Evolutionary conservation across 305 asterid genomes (phyloP).

Genomic region (Fraxinus sp.): DNA sequence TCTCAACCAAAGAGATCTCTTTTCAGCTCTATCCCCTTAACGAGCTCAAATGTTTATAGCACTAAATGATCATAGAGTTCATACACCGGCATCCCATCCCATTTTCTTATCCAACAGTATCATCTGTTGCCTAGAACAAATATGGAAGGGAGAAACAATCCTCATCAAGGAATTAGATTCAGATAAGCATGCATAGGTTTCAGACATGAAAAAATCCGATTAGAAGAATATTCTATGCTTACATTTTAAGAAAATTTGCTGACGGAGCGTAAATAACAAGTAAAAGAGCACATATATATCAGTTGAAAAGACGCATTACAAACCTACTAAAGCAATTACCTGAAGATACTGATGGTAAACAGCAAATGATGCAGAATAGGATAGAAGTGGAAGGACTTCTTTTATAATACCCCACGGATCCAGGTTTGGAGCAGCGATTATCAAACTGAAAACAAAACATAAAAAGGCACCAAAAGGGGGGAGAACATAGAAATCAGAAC

Average conservation of each 20-base stretch:
- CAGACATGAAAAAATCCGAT: not conserved
- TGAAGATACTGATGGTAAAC: constrained; percentile 84
- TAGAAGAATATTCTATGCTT: not conserved
- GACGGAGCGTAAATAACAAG: not conserved
- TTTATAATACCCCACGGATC: constrained; percentile 77
- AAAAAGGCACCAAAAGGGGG: constrained; percentile 30
- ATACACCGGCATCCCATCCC: not conserved
- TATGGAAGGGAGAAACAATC: not conserved
- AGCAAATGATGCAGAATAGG: constrained; percentile 85
- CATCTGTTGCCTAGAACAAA: not conserved
- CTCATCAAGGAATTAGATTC: not conserved
- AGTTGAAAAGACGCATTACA: not conserved
- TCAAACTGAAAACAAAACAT: constrained; percentile 49
- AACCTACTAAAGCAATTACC: constrained; percentile 41
- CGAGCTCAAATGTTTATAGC: not conserved
- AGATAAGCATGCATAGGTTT: not conserved
- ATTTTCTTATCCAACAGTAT: not conserved
- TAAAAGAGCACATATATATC: not conserved
- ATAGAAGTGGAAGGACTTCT: constrained; percentile 71
- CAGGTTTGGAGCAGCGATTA: constrained; percentile 72
- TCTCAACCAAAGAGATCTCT: not conserved
- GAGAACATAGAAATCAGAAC: constrained; percentile 25
- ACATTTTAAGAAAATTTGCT: not conserved
- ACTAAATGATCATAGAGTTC: not conserved
- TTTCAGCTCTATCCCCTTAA: not conserved